These are phyloP conservation scores for Fragaria nilgerrensis DNA, from an alignment of 306 rosid genomes.

Conservation along the genomic window DNA sequence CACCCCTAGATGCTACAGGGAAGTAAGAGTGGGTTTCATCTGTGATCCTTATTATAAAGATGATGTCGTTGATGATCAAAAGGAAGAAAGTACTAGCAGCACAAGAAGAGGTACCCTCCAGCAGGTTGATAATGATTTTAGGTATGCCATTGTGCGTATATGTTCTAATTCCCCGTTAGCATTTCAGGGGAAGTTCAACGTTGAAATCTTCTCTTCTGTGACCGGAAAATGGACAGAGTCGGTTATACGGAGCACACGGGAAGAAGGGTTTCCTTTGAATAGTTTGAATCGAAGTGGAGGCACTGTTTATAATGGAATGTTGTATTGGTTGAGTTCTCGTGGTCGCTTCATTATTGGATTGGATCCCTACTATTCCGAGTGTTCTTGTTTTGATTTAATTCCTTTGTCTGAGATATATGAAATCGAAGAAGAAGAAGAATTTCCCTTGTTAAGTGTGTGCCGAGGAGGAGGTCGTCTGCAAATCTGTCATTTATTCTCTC, in stretches of 20 bases:
- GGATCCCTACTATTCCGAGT: not conserved
- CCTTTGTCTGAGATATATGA: too few relatives aligned
- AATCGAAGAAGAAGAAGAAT: not conserved
- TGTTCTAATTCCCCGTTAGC: not conserved
- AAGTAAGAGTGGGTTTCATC: too few relatives aligned
- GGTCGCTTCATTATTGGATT: not conserved
- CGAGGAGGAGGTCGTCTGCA: not conserved
- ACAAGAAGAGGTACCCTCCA: not conserved
- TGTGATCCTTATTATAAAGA: not conserved
- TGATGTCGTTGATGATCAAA: not conserved
- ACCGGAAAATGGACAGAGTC: not conserved
- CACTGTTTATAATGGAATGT: not conserved
- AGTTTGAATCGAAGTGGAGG: not conserved
- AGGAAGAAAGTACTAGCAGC: not conserved
- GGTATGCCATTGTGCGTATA: not conserved
- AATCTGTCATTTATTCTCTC: not conserved
- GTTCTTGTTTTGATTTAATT: too few relatives aligned
- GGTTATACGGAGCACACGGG: not conserved
- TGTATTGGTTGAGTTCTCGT: not conserved
- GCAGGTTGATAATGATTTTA: not conserved
- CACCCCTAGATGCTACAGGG: not conserved
- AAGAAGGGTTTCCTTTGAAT: not conserved
- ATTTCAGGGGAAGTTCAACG: not conserved
- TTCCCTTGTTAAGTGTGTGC: not conserved
- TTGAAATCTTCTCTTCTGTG: not conserved